These are phyloP conservation scores for Boletus sp. DNA, from an alignment of 768 basidiomycete species.

Conservation along the genomic window DNA sequence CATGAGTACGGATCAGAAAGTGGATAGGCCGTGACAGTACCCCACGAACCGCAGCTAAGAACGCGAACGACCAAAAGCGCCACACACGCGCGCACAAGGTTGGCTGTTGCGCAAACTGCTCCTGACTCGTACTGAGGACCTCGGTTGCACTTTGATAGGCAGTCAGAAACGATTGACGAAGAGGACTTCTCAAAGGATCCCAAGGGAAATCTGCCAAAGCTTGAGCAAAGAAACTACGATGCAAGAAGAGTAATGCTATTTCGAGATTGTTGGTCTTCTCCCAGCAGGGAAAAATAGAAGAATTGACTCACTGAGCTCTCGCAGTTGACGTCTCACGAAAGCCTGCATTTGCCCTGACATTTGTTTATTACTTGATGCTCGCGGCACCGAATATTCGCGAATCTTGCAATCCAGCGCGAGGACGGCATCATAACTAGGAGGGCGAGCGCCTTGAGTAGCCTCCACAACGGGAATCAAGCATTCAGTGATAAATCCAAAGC, in stretches of 20 bases:
- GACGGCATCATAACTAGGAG: conserved; percentile 46
- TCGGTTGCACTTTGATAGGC: conserved; percentile 51
- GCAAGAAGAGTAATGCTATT: conserved; percentile 53
- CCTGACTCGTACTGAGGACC: conserved; percentile 42
- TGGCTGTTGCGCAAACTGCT: conserved; percentile 45
- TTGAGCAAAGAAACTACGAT: conserved; percentile 57
- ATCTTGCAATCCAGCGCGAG: conserved; percentile 52
- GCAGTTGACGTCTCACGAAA: conserved; percentile 44
- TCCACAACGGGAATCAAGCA: conserved; percentile 45
- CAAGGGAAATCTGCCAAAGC: conserved; percentile 48
- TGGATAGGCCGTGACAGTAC: background rate
- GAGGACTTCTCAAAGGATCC: conserved; percentile 48
- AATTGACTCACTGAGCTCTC: conserved; percentile 40
- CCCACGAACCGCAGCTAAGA: conserved; percentile 50
- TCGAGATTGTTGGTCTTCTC: background rate
- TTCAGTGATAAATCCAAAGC: conserved; percentile 39
- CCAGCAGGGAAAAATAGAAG: background rate
- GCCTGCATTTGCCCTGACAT: conserved; percentile 42
- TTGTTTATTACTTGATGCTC: conserved; percentile 19
- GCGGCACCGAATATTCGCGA: conserved; percentile 35
- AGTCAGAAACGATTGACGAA: conserved; percentile 49
- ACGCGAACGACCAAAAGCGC: conserved; percentile 58
- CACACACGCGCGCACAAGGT: conserved; percentile 50
- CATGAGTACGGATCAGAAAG: background rate
- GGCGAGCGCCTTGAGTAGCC: conserved; percentile 39